A percentile compares a stretch with the other conserved stretches of the same genome.
phyloP scores from a whole-genome alignment of 495 filamentous ascomycete genomes.

The Tuber aestivum region DNA sequence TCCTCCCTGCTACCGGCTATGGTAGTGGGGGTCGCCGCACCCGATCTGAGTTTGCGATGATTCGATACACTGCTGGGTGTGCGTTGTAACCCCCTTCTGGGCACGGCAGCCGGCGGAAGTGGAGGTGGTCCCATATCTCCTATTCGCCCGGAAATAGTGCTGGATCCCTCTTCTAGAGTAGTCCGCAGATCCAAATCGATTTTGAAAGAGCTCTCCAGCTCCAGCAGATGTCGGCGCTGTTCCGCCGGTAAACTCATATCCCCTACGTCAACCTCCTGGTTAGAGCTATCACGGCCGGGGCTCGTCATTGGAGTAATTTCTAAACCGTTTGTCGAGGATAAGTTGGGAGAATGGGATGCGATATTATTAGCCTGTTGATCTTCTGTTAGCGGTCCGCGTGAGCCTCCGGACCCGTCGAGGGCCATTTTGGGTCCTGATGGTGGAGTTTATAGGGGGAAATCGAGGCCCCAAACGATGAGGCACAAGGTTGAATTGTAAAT shows the following conservation, averaged over 20 bases:
- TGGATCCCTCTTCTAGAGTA: conserved; percentile 12
- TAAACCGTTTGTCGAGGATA: neutral
- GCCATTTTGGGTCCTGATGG: neutral
- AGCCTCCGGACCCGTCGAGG: neutral
- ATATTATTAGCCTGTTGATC: neutral
- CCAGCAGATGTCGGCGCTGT: conserved; percentile 34
- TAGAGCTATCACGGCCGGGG: neutral
- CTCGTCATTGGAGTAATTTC: neutral
- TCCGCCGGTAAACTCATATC: conserved; percentile 39
- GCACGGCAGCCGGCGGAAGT: conserved; percentile 15
- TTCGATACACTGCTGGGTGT: conserved; percentile 32
- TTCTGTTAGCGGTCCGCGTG: neutral
- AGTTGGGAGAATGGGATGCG: neutral
- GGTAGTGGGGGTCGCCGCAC: neutral
- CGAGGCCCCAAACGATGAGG: neutral
- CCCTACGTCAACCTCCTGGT: conserved; percentile 6
- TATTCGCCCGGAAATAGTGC: conserved; percentile 12
- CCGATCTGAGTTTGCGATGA: conserved; percentile 6
- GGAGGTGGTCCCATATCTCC: conserved; percentile 36
- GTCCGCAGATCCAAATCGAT: conserved; percentile 21
- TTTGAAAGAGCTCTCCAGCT: conserved; percentile 40
- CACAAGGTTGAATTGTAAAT: neutral
- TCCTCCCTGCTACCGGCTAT: conserved; percentile 15
- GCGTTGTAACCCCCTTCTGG: conserved; percentile 27
- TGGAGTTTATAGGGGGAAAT: neutral